Percentiles rank a stretch among this genome's conserved stretches.
Conservation (phyloP, 1,139 yeast genomes). For the Sugiyamaella neomexicana region DNA sequence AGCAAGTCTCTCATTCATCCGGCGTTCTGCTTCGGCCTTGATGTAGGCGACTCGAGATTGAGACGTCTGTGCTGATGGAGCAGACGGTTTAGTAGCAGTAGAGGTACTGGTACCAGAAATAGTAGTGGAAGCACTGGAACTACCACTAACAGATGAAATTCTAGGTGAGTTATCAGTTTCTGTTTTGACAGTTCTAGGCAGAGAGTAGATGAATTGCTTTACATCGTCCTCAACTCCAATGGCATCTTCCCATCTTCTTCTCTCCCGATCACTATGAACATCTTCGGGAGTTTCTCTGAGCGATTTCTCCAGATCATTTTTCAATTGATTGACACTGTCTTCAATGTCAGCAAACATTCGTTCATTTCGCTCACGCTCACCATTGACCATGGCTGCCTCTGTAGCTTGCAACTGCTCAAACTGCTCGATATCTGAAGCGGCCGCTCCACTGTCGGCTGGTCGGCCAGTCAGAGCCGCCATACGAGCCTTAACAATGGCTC, state of each 20-base stretch:
- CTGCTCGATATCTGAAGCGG: constrained; percentile 48
- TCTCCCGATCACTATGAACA: constrained; percentile 51
- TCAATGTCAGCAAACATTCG: constrained; percentile 71
- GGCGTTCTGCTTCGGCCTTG: constrained; percentile 86
- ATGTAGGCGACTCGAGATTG: constrained; percentile 70
- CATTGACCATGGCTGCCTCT: constrained; percentile 45
- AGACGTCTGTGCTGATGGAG: constrained; percentile 17
- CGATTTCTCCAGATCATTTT: constrained; percentile 55
- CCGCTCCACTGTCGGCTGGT: constrained; percentile 46
- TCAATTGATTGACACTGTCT: constrained; percentile 67
- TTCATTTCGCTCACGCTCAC: constrained; percentile 55
- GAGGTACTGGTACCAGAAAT: background rate
- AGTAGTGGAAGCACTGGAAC: background rate
- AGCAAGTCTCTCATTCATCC: constrained; percentile 87
- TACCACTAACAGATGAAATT: constrained; percentile 1
- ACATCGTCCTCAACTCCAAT: constrained; percentile 73
- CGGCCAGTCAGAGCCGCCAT: constrained; percentile 93
- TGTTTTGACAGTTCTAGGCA: constrained; percentile 40
- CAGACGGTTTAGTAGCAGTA: constrained; percentile 21
- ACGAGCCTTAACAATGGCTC: constrained; percentile 73
- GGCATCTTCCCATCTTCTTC: constrained; percentile 82
- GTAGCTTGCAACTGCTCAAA: constrained; percentile 59
- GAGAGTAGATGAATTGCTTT: constrained; percentile 57
- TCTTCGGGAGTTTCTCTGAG: constrained; percentile 41
- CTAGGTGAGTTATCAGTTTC: constrained; percentile 8